Conservation (phyloP, 441 rosid genomes). For the Francoa sonchifolia region DNA sequence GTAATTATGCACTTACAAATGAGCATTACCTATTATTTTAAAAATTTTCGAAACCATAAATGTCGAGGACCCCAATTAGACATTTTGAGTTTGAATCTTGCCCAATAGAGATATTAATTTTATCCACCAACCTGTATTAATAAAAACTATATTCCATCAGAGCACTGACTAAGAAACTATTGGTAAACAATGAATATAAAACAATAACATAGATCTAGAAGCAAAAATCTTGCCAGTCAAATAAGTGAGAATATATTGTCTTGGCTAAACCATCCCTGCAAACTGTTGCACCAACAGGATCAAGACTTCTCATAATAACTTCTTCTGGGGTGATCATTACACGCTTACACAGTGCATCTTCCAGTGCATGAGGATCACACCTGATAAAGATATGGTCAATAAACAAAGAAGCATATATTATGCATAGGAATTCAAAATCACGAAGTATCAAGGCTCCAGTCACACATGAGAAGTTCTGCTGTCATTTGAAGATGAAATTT, state of each 20-base stretch:
- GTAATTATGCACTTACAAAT: constrained; percentile 5
- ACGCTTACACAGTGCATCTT: constrained; percentile 67
- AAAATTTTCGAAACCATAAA: constrained; percentile 74
- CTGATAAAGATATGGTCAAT: constrained; percentile 16
- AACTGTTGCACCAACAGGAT: constrained; percentile 45
- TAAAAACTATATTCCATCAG: neutral
- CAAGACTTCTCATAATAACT: constrained; percentile 55
- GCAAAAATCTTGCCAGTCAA: constrained; percentile 42
- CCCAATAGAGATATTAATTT: constrained; percentile 63
- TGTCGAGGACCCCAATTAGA: constrained; percentile 68
- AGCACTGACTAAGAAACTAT: neutral
- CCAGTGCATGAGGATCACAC: constrained; percentile 54
- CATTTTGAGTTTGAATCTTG: constrained; percentile 71
- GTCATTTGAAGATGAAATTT: constrained; percentile 47
- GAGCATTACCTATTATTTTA: constrained; percentile 48
- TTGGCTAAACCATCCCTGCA: constrained; percentile 72
- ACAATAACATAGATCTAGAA: neutral
- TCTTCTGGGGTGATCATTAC: constrained; percentile 82
- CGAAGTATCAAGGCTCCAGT: neutral
- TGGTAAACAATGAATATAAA: neutral
- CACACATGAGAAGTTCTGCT: constrained; percentile 49
- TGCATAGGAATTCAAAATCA: constrained; percentile 1
- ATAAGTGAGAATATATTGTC: constrained; percentile 59
- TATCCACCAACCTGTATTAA: constrained; percentile 67
- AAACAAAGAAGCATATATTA: neutral